phyloP scores from a whole-genome alignment of 2,329 filamentous ascomycete genomes.

The Neodidymelliopsis sp. region DNA sequence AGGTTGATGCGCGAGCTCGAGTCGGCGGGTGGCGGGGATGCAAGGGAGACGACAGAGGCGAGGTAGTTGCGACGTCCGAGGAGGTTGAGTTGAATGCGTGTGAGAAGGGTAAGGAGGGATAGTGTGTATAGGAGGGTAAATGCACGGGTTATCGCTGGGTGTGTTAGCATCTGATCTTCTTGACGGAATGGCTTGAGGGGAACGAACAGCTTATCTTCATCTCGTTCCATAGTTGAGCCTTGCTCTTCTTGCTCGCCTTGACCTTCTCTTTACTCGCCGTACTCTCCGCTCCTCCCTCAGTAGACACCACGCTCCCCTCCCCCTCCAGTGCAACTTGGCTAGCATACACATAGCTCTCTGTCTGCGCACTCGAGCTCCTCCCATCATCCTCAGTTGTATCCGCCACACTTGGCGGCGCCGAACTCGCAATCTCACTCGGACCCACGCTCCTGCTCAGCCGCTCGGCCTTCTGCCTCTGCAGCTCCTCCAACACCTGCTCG shows the following conservation, averaged over 20 bases:
- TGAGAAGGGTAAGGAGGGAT: conserved; percentile 87
- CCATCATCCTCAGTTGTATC: conserved; percentile 73
- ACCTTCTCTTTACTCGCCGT: conserved; percentile 54
- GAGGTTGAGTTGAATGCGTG: conserved; percentile 93
- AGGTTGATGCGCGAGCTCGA: conserved; percentile 81
- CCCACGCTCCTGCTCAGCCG: conserved; percentile 68
- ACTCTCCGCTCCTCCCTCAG: conserved; percentile 56
- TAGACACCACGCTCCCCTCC: conserved; percentile 50
- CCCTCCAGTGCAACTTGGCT: conserved; percentile 70
- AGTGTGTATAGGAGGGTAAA: conserved; percentile 94
- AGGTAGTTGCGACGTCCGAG: conserved; percentile 95
- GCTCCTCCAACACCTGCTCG: conserved; percentile 89
- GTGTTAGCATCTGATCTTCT: conserved; percentile 14
- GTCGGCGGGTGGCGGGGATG: conserved; percentile 69
- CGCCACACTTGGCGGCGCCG: conserved; percentile 70
- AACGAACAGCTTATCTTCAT: conserved; percentile 89
- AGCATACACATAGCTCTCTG: conserved; percentile 82
- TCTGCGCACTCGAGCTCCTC: conserved; percentile 76
- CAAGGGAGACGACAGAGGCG: conserved; percentile 90
- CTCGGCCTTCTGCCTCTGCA: conserved; percentile 90
- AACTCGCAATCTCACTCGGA: conserved; percentile 65
- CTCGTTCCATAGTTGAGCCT: conserved; percentile 96
- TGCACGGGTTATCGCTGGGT: conserved; percentile 81
- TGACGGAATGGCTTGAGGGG: neutral
- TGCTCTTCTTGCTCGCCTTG: conserved; percentile 75